Percentiles rank a stretch among this genome's conserved stretches.
These are phyloP conservation scores for Orbilia quercus DNA, from an alignment of 2,329 filamentous ascomycete species.

Conservation along the genomic window DNA sequence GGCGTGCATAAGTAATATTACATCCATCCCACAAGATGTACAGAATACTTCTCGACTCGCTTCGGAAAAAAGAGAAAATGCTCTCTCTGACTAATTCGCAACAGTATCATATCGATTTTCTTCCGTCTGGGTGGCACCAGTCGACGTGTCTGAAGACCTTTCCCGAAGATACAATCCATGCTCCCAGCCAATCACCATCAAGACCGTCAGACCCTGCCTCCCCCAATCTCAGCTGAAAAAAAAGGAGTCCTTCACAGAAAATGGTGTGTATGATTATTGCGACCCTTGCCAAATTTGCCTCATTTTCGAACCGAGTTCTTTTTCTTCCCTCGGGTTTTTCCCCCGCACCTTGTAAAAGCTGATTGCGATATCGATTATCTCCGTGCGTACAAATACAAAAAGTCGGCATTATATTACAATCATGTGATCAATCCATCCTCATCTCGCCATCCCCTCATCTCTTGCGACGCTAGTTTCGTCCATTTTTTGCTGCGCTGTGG, in stretches of 20 bases:
- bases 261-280: constrained; percentile 24
- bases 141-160: constrained; percentile 39
- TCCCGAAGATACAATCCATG: constrained; percentile 25
- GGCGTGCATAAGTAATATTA: constrained; percentile 26
- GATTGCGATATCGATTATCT: constrained; percentile 34
- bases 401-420: constrained; percentile 4
- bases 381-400: constrained; percentile 10
- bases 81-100: constrained; percentile 25
- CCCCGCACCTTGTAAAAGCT: neutral
- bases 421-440: constrained; percentile 36
- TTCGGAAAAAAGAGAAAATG: neutral
- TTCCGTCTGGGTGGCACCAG: constrained; percentile 25
- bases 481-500: neutral
- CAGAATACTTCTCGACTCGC: neutral
- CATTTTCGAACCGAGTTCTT: constrained; percentile 5
- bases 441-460: constrained; percentile 1
- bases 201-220: neutral
- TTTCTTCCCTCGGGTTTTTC: constrained; percentile 6
- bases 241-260: constrained; percentile 7
- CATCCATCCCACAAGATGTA: neutral
- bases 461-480: constrained; percentile 5
- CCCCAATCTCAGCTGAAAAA: constrained; percentile 34
- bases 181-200: constrained; percentile 17
- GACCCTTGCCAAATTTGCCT: constrained; percentile 22
- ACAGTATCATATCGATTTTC: neutral